phyloP scores from a whole-genome alignment of 2,329 filamentous ascomycete genomes.

The Diaporthe velutina region DNA sequence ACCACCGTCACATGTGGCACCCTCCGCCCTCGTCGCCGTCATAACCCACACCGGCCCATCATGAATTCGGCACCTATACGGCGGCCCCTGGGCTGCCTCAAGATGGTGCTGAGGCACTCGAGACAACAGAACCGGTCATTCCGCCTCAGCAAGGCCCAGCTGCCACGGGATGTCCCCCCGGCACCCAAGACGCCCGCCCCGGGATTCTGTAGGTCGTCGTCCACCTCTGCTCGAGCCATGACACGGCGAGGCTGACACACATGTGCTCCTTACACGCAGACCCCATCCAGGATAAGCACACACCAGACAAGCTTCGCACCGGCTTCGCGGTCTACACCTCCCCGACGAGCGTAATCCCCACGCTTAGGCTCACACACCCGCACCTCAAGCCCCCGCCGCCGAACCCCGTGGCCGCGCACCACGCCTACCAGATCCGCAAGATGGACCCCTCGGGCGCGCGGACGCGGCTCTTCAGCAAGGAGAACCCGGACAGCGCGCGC shows the following conservation, averaged over 20 bases:
- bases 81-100: conserved; percentile 80
- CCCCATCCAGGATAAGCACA: conserved; percentile 48
- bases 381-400: conserved; percentile 40
- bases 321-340: conserved; percentile 63
- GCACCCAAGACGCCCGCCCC: conserved; percentile 47
- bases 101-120: conserved; percentile 71
- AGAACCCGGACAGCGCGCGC: conserved; percentile 83
- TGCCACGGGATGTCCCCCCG: conserved; percentile 33
- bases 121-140: conserved; percentile 57
- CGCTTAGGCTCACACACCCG: conserved; percentile 30
- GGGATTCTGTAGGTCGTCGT: conserved; percentile 45
- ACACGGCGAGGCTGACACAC: conserved; percentile 21
- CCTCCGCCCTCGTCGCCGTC: conserved; percentile 31
- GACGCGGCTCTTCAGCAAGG: conserved; percentile 81
- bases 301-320: conserved; percentile 49
- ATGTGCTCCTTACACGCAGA: conserved; percentile 41
- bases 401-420: conserved; percentile 76
- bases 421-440: conserved; percentile 74
- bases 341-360: conserved; percentile 32
- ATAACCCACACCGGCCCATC: conserved; percentile 44
- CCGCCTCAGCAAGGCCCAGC: conserved; percentile 33
- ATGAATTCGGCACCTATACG: conserved; percentile 73
- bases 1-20: conserved; percentile 32
- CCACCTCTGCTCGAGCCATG: not conserved
- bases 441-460: conserved; percentile 91